Conservation (phyloP, 345 rosid species). For the Leavenworthia alabamica region DNA sequence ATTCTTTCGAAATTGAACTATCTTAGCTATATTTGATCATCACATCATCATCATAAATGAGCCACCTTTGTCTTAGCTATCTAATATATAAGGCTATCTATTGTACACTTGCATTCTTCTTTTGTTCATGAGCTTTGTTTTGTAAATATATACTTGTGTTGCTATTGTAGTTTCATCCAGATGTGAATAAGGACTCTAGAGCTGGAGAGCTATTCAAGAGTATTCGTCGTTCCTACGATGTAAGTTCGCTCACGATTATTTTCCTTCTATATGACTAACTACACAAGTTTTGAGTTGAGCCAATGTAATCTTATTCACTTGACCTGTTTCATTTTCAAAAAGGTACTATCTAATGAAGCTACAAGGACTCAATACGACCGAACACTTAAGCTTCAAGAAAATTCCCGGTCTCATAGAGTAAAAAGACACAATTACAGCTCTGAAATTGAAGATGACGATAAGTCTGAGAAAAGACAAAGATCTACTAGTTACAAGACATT, state of each 20-base stretch:
- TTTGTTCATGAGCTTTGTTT: not conserved
- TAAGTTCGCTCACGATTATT: too few species aligned
- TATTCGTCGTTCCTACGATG: slow-evolving; percentile 67
- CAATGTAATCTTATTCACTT: not conserved
- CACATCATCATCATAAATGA: not conserved
- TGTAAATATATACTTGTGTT: slow-evolving; percentile 15
- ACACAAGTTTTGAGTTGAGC: not conserved
- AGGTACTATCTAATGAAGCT: slow-evolving; percentile 72
- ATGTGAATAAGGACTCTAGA: slow-evolving; percentile 65
- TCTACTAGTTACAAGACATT: slow-evolving; percentile 43
- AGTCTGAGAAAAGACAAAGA: slow-evolving; percentile 46
- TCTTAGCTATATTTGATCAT: not conserved
- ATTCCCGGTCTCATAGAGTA: slow-evolving; percentile 32
- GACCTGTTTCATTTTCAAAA: slow-evolving; percentile 1
- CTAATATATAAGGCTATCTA: not conserved
- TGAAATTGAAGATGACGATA: slow-evolving; percentile 46
- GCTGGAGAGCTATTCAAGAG: slow-evolving; percentile 75
- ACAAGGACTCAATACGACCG: slow-evolving; percentile 60
- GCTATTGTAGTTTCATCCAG: slow-evolving; percentile 70
- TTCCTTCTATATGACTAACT: not conserved
- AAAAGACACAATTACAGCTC: slow-evolving; percentile 29
- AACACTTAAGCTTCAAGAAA: slow-evolving; percentile 40
- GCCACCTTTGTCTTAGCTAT: not conserved
- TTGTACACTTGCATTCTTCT: not conserved
- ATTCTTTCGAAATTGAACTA: not conserved